Evolutionary conservation across 2,329 filamentous ascomycete species (phyloP).

Genomic region (Fusarium verticillioides): DNA sequence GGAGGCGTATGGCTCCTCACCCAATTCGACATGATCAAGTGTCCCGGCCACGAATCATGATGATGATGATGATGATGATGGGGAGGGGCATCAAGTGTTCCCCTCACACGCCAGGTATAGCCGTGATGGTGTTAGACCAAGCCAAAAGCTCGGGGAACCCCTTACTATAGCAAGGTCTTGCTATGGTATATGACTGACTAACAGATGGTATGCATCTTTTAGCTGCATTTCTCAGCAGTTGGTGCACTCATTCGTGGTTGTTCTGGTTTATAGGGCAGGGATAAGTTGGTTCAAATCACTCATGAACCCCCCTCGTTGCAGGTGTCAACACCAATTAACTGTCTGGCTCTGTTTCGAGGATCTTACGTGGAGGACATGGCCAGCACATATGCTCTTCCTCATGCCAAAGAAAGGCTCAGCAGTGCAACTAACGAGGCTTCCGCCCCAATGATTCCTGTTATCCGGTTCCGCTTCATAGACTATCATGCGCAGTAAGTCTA

Average conservation of each 20-base stretch:
- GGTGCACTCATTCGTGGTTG: slow-evolving; percentile 3
- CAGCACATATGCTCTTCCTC: slow-evolving; percentile 7
- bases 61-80: neutral
- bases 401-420: slow-evolving; percentile 22
- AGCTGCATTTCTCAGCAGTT: slow-evolving; percentile 34
- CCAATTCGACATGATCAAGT: slow-evolving; percentile 16
- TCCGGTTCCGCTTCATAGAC: slow-evolving; percentile 22
- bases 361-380: slow-evolving; percentile 22
- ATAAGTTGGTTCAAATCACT: slow-evolving; percentile 5
- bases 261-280: slow-evolving; percentile 15
- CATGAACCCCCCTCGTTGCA: slow-evolving; percentile 4
- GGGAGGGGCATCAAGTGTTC: slow-evolving; percentile 20
- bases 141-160: no score
- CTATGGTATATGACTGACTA: no score
- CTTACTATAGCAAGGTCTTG: no score
- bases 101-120: slow-evolving; percentile 19
- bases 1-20: slow-evolving; percentile 20
- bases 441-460: neutral
- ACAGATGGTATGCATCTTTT: slow-evolving; percentile 33
- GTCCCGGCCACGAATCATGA: slow-evolving; percentile 19
- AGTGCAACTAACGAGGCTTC: slow-evolving; percentile 11
- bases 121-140: slow-evolving; percentile 4
- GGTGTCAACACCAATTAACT: slow-evolving; percentile 4
- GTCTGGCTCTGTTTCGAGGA: slow-evolving; percentile 1
- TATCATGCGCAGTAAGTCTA: slow-evolving; percentile 12